phyloP scores from a whole-genome alignment of 2,329 filamentous ascomycete genomes.

The Myriosclerotinia curreyana region DNA sequence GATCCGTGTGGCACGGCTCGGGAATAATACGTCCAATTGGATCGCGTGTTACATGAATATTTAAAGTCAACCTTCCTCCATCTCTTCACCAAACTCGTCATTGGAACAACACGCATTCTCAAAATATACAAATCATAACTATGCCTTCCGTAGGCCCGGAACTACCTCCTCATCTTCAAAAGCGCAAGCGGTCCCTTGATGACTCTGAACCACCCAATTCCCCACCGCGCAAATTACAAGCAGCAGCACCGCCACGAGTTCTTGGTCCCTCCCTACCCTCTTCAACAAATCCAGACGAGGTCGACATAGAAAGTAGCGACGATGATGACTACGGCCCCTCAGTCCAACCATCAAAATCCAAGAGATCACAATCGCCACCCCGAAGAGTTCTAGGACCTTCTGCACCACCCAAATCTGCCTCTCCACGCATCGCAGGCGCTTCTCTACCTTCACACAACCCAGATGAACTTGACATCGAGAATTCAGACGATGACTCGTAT shows the following conservation, averaged over 20 bases:
- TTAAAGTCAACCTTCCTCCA: slow-evolving; percentile 6
- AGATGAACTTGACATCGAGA: slow-evolving; percentile 48
- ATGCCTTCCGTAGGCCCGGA: slow-evolving; percentile 57
- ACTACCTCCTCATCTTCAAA: slow-evolving; percentile 63
- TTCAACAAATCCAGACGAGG: slow-evolving; percentile 45
- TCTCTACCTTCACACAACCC: slow-evolving; percentile 38
- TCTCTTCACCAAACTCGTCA: slow-evolving; percentile 18
- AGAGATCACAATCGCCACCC: slow-evolving; percentile 20
- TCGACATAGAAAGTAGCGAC: slow-evolving; percentile 47
- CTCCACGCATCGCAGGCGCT: slow-evolving; percentile 31
- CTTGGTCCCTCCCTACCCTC: slow-evolving; percentile 37
- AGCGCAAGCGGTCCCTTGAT: slow-evolving; percentile 57
- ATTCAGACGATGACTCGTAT: slow-evolving; percentile 34
- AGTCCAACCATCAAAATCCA: slow-evolving; percentile 20
- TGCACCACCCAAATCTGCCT: slow-evolving; percentile 39
- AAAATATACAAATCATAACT: not conserved
- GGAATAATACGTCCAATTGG: slow-evolving; percentile 12
- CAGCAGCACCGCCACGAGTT: slow-evolving; percentile 31
- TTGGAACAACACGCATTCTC: slow-evolving; percentile 1
- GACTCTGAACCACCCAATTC: slow-evolving; percentile 41
- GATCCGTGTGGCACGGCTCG: slow-evolving; percentile 2
- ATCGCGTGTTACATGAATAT: slow-evolving; percentile 7
- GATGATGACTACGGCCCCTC: slow-evolving; percentile 33
- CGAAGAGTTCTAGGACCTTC: slow-evolving; percentile 28
- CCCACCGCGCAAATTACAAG: slow-evolving; percentile 47